Base-by-base conservation (phyloP, 805 yeast genomes). In the Cyberlindnera mississippiensis region DNA sequence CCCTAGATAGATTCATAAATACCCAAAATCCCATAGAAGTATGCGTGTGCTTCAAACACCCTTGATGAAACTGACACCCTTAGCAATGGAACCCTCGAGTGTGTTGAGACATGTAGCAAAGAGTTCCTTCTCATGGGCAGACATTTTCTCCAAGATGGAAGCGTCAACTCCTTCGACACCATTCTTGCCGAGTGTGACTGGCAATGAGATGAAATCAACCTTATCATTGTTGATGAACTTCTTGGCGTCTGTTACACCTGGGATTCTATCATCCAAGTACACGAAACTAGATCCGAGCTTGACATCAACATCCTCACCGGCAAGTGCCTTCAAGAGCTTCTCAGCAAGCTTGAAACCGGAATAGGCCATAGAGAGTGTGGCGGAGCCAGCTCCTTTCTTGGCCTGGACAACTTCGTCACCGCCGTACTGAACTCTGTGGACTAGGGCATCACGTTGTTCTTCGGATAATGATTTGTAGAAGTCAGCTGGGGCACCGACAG, bases 351-450 rank as follows among this genome's bases (percentile, higher is more conserved):
- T 76, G 61, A 80, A 85, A 58, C 90, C 91, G 35, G 91, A 90
- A 59, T 80, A 83, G 44, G 91, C 91, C 93, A 85, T 85, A 26
- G 91, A 84, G 57, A 85, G 69, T 35, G 93, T 85, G 42, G 91
- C 91, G 28, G 90, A 82, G 48, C 93, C 93, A 43, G 84, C 81
- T 63, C 93, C 91, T 55, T 80, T 74, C 68, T 85, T 85, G 52
- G 91, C 91, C 67, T 83, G 79, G 55, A 85, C 91, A 53, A 84
- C 89, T 70, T 84, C 93, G 63, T 84, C 93, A 72, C 93, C 93
- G 67, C 90, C 93, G 57, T 79, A 84, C 68, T 85, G 91, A 52
- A 84, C 83, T 69, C 90, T 76, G 71, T 82, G 78, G 52, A 83
- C 72, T 59, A 83, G 73, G 36, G 80, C 76, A 53, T 79, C 82